A percentile compares a stretch with the other conserved stretches of the same genome.
Evolutionary conservation across 1,139 yeast genomes (phyloP).

Genomic region (Sugiyamaella xylanicola): DNA sequence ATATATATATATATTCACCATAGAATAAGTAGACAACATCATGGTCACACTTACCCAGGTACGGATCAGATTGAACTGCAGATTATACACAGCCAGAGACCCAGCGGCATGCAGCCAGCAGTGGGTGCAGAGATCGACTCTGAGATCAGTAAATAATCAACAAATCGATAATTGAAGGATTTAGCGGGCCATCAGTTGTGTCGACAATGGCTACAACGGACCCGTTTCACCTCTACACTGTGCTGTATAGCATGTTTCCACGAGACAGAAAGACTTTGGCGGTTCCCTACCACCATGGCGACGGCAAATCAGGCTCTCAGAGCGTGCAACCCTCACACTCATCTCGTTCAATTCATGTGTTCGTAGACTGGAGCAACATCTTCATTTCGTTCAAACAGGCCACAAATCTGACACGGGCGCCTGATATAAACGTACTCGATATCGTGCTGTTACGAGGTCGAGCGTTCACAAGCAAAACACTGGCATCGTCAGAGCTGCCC

Average conservation of each 20-base stretch:
- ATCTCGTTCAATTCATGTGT: slow-evolving; percentile 24
- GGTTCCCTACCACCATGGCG: slow-evolving; percentile 25
- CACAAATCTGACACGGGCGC: background rate
- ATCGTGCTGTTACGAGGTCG: slow-evolving; percentile 31
- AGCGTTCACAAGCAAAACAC: slow-evolving; percentile 10
- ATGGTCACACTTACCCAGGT: no score
- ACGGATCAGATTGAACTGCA: no score
- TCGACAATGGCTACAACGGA: background rate
- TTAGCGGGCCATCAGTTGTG: background rate
- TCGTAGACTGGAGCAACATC: slow-evolving; percentile 34
- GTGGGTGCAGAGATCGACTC: no score
- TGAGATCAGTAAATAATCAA: no score
- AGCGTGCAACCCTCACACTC: background rate
- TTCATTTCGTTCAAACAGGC: slow-evolving; percentile 24
- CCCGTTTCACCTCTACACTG: slow-evolving; percentile 1
- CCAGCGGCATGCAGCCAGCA: no score
- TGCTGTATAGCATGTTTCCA: slow-evolving; percentile 25
- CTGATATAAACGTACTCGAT: slow-evolving; percentile 20
- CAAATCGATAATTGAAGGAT: no score
- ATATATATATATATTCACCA: no score
- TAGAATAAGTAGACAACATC: no score
- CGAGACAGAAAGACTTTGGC: slow-evolving; percentile 28
- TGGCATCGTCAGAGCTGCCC: slow-evolving; percentile 9
- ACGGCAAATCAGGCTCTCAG: background rate
- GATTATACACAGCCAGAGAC: no score